These are phyloP conservation scores for Moelleriella libera DNA, from an alignment of 2,329 filamentous ascomycete species.

Conservation along the genomic window DNA sequence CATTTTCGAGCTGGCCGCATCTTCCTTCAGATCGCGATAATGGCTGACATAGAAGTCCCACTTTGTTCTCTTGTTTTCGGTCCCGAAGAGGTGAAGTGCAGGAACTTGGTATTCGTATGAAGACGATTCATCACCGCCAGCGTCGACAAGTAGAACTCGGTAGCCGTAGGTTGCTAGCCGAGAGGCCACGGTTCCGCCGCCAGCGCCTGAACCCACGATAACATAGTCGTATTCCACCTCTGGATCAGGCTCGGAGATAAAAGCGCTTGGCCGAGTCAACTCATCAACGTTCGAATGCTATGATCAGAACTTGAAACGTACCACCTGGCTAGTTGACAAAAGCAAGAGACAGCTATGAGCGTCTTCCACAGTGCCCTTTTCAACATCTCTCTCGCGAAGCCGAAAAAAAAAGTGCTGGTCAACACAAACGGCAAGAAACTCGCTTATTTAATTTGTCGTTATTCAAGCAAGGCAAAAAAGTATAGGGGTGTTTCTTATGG, in stretches of 20 bases:
- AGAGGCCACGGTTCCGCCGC: conserved; percentile 45
- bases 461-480: neutral
- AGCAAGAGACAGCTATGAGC: neutral
- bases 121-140: conserved; percentile 40
- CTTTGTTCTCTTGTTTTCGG: neutral
- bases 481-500: neutral
- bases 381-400: neutral
- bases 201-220: conserved; percentile 48
- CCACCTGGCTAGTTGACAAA: neutral
- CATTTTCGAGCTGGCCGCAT: neutral
- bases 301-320: neutral
- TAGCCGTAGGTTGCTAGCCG: conserved; percentile 13
- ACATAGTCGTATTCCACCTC: conserved; percentile 34
- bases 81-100: neutral
- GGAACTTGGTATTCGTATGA: conserved; percentile 32
- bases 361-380: neutral
- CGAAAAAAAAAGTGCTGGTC: neutral
- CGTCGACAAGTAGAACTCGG: conserved; percentile 39
- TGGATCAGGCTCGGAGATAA: neutral
- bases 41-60: conserved; percentile 55
- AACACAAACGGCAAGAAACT: neutral
- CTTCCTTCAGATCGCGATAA: conserved; percentile 27
- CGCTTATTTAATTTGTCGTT: neutral
- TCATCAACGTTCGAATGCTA: neutral
- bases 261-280: neutral